Evolutionary conservation across 2,329 filamentous ascomycete species (phyloP).

Genomic region (Clarireedia monteithiana): DNA sequence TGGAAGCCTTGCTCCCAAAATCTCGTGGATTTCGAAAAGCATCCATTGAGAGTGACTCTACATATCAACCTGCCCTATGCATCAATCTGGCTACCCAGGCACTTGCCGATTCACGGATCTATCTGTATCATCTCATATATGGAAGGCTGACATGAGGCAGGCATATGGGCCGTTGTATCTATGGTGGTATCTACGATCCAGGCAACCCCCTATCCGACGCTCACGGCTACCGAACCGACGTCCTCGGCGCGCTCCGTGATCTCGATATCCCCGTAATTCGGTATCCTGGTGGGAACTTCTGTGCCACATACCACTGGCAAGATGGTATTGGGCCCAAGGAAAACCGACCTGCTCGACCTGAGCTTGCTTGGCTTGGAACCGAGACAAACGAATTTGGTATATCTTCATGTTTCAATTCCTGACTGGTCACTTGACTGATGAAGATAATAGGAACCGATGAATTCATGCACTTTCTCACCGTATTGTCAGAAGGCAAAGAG

Average conservation of each 20-base stretch:
- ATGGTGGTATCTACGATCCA: constrained; percentile 78
- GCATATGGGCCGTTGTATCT: constrained; percentile 86
- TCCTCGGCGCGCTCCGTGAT: constrained; percentile 65
- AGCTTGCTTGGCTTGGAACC: constrained; percentile 71
- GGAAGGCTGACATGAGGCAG: constrained; percentile 33
- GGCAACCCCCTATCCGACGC: constrained; percentile 64
- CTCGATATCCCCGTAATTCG: constrained; percentile 69
- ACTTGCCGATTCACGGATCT: background rate
- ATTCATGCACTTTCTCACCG: constrained; percentile 74
- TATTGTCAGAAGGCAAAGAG: constrained; percentile 52
- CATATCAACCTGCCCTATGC: background rate
- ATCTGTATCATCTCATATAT: background rate
- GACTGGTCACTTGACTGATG: background rate
- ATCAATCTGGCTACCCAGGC: background rate
- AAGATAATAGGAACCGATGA: constrained; percentile 54
- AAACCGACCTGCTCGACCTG: constrained; percentile 53
- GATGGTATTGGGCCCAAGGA: constrained; percentile 72
- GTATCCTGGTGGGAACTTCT: constrained; percentile 80
- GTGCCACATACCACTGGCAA: constrained; percentile 78
- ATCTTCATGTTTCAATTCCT: background rate
- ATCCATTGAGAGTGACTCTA: no score
- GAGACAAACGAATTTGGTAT: constrained; percentile 72
- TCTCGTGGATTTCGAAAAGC: no score
- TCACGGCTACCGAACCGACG: constrained; percentile 71
- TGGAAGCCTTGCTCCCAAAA: no score